These are phyloP conservation scores for Opeltia flavorubescens DNA, from an alignment of 495 filamentous ascomycete species.

Conservation along the genomic window DNA sequence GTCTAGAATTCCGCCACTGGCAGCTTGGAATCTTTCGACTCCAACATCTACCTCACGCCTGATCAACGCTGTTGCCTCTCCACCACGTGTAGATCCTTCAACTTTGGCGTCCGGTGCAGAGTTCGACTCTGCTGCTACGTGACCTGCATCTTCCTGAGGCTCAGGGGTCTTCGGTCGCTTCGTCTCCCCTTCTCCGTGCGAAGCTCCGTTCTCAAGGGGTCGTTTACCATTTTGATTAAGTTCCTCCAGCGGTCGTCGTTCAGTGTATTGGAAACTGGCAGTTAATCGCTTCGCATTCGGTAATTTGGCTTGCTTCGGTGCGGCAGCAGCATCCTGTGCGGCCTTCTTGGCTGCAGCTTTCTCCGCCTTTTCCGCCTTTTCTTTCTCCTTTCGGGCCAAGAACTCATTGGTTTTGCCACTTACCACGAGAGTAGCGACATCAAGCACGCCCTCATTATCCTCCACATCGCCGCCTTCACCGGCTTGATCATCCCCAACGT, in stretches of 20 bases:
- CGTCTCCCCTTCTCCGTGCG: slow-evolving; percentile 23
- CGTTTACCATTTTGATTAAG: slow-evolving; percentile 24
- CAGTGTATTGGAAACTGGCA: slow-evolving; percentile 72
- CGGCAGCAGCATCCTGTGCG: slow-evolving; percentile 16
- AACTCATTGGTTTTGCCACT: slow-evolving; percentile 88
- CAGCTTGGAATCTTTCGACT: slow-evolving; percentile 72
- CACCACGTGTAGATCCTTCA: slow-evolving; percentile 26
- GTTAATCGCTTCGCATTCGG: slow-evolving; percentile 71
- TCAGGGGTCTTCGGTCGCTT: slow-evolving; percentile 28
- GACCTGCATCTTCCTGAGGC: slow-evolving; percentile 5
- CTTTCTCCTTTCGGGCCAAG: slow-evolving; percentile 78
- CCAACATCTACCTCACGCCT: slow-evolving; percentile 74
- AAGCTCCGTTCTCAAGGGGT: slow-evolving; percentile 26
- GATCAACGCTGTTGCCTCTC: slow-evolving; percentile 26
- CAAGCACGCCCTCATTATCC: slow-evolving; percentile 72
- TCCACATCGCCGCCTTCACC: slow-evolving; percentile 28
- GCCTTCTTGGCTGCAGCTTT: slow-evolving; percentile 43
- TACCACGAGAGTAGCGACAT: slow-evolving; percentile 85
- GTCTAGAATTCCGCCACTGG: slow-evolving; percentile 58
- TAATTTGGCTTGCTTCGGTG: slow-evolving; percentile 37
- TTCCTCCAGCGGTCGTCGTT: slow-evolving; percentile 50
- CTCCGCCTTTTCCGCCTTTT: slow-evolving; percentile 69
- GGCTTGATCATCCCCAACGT: slow-evolving; percentile 38
- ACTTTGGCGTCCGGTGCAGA: slow-evolving; percentile 17
- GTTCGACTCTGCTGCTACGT: slow-evolving; percentile 15